Base-by-base conservation (phyloP, 345 rosid genomes). In the Isatis tinctoria region DNA sequence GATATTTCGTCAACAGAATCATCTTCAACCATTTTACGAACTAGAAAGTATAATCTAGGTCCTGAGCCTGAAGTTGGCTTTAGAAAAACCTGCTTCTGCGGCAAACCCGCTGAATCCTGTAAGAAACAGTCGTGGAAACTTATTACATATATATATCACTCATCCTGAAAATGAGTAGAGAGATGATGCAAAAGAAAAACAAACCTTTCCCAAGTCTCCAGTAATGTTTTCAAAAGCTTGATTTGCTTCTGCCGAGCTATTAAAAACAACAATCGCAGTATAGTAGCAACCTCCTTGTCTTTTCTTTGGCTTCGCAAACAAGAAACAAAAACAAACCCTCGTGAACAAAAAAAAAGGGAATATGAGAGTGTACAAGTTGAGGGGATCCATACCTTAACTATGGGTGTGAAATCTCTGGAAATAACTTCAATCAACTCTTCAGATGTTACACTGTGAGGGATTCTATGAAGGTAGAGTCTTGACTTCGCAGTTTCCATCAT, bases 391-490 rank as follows among this genome's bases (percentile, higher is more conserved):
- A 89, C 96, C 98, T 83, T 83, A 28, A 70, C 18, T 70, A 86
- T 86, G 44, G 84, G 75, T 17, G 44, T 78, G 59, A 77, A 83
- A 40, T 78, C 68, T 33, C 77, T 82, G 52, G 91, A 85, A 56
- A 92, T 74, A 36, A 79, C 51, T 57, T 67, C 65, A 12, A 22
- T 71, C 39, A 90, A 67, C 60, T 85, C 83, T 75, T 83, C 84
- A 13, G 32, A 65, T 24, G 79, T 77, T 72, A 90, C 82, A 60
- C 56, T 69, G 48, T 65, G 51, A 7, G 96, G 96, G 77, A 90
- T 85, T 56, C 75, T 78, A 69, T 90, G 98, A 28, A 92, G 74
- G n/a, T 87, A 80, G 47, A 92, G 80, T 79, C 78, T 92, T 60
- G 87, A 85, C 57, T 45, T 80, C 73, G 81, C 83, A 45, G 57